These are phyloP conservation scores for Amanita muscaria DNA, from an alignment of 768 basidiomycete genomes.

Conservation along the genomic window DNA sequence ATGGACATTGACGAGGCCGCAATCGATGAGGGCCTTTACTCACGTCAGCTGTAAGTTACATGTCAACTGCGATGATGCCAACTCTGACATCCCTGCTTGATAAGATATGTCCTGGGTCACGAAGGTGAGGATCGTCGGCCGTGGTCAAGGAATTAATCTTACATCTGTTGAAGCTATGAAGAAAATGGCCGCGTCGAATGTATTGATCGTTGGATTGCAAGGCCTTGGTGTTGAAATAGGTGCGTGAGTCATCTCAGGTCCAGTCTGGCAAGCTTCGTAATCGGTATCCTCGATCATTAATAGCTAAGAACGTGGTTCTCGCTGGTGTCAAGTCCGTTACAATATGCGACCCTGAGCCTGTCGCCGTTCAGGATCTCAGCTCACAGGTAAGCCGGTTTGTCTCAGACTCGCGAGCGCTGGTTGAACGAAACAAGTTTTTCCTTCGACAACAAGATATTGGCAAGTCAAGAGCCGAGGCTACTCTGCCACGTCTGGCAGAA, in stretches of 20 bases:
- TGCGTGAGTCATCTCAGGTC: slow-evolving; percentile 16
- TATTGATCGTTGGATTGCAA: slow-evolving; percentile 85
- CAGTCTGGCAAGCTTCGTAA: slow-evolving; percentile 1
- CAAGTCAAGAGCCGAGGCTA: slow-evolving; percentile 78
- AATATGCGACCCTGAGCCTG: slow-evolving; percentile 87
- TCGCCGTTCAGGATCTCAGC: slow-evolving; percentile 82
- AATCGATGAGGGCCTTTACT: slow-evolving; percentile 91
- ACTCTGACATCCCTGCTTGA: slow-evolving; percentile 4
- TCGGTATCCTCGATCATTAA: slow-evolving; percentile 5
- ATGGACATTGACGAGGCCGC: slow-evolving; percentile 85
- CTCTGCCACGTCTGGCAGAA: slow-evolving; percentile 83
- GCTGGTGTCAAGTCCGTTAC: slow-evolving; percentile 98
- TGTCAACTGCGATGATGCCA: slow-evolving; percentile 10
- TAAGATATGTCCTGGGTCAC: slow-evolving; percentile 90
- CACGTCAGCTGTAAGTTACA: slow-evolving; percentile 75
- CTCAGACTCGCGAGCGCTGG: no score
- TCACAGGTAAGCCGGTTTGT: slow-evolving; percentile 57
- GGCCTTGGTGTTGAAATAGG: slow-evolving; percentile 97
- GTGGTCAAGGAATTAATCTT: neutral
- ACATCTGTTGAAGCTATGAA: slow-evolving; percentile 75
- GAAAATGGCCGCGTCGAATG: slow-evolving; percentile 94
- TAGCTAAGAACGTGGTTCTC: slow-evolving; percentile 91
- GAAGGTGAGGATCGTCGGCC: slow-evolving; percentile 51
- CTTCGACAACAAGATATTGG: slow-evolving; percentile 83
- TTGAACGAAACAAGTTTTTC: slow-evolving; percentile 62